A percentile compares a stretch with the other conserved stretches of the same genome.
Evolutionary conservation across 106 monocot species (phyloP).

Genomic region (Alisma plantagoaquatica): DNA sequence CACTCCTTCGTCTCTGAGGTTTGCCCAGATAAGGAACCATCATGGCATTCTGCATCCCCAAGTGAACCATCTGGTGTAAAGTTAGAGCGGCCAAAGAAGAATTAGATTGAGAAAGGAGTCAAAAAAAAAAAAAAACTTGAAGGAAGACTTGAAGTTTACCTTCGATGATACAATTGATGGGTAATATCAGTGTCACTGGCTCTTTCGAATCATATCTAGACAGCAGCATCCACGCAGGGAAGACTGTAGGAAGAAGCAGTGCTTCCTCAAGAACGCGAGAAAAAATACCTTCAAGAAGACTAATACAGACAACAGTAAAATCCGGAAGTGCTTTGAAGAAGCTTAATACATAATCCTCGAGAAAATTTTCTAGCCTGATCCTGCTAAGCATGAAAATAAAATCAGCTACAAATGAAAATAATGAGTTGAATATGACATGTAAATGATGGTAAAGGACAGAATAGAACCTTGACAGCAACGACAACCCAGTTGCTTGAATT

Average conservation of each 20-base stretch:
- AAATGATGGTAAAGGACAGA: too few species aligned
- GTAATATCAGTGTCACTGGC: conserved; percentile 66
- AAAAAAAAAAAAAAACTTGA: too few species aligned
- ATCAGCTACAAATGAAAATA: too few species aligned
- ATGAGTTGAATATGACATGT: too few species aligned
- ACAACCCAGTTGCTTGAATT: too few species aligned
- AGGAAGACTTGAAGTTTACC: too few species aligned
- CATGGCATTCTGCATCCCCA: conserved; percentile 11
- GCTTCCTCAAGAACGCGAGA: conserved; percentile 51
- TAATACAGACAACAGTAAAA: conserved; percentile 63
- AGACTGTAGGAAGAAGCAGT: conserved; percentile 43
- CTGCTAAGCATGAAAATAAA: conserved; percentile 26
- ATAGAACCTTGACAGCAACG: too few species aligned
- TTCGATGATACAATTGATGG: conserved; percentile 40
- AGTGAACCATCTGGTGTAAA: conserved; percentile 34
- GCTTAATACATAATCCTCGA: conserved; percentile 49
- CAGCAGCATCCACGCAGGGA: conserved; percentile 77
- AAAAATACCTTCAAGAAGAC: conserved; percentile 70
- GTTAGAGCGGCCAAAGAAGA: too few species aligned
- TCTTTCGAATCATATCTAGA: conserved; percentile 40
- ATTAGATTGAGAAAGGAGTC: too few species aligned
- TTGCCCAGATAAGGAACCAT: background rate
- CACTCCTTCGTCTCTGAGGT: conserved; percentile 20
- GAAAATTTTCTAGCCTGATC: conserved; percentile 33
- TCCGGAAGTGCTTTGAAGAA: conserved; percentile 51